Base-by-base conservation (phyloP, 2,329 filamentous ascomycete genomes). In the Dactylellina cionopaga region DNA sequence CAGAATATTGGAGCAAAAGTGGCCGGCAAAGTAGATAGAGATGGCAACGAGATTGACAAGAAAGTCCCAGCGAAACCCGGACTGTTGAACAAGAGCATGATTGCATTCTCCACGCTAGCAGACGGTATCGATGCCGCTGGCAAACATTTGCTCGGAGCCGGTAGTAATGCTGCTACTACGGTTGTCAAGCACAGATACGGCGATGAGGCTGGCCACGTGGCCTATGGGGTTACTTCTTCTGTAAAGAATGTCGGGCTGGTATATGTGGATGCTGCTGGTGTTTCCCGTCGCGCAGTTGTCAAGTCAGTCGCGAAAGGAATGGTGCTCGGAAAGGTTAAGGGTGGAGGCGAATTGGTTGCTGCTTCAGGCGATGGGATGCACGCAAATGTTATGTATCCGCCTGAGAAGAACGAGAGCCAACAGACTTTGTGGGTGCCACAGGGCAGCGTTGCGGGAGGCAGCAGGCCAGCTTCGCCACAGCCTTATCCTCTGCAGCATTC, bases 241-340 rank as follows among this genome's bases (percentile, higher is more conserved):
- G 89, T 97, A 77, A 96, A 95, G 84, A 99, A 98, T 76, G 95
- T 98, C 5, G 95, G 93, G 4, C 84, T 99, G 25, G 95, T 99
- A 29, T 99, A 99, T 79, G 96, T 99, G 72, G 95, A 99, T 77
- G 94, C 96, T 1, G 90, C 93, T 0, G 95, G 95, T 33, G 95
- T 99, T 1, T 96, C 91, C 62, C 86, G 95, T 41, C 88, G 89
- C 73, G 95, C 95, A 0, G 88, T 99, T 43, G 86, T 99, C 79
- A 99, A 97, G 84, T 92, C 90, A 41, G 95, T 98, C 0, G 95
- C 93, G 17, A 97, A 96, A 83, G 92, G 95, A 39, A 98, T 99
- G 95, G 89, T 96, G 0, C 88, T 96, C 3, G 92, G 92, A 33
- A 88, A 88, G 75, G 91, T 94, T 51, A 86, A 87, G 66, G 89